Evolutionary conservation across 2,329 filamentous ascomycete genomes (phyloP).

Genomic region (Colletotrichum brevisporum): DNA sequence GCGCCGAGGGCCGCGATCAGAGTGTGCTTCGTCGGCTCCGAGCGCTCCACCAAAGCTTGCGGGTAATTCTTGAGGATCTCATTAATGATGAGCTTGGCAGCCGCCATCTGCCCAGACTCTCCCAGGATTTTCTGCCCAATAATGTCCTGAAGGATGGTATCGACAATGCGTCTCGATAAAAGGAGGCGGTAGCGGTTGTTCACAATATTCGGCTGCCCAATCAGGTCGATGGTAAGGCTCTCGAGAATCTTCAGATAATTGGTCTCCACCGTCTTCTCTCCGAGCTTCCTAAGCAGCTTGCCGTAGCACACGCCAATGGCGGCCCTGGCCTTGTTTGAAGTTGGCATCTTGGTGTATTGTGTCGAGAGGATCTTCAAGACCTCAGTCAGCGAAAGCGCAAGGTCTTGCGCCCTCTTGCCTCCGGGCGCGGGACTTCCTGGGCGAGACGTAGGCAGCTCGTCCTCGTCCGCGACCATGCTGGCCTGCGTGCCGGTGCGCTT

Average conservation of each 20-base stretch:
- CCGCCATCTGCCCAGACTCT: slow-evolving; percentile 88
- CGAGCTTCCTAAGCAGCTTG: slow-evolving; percentile 82
- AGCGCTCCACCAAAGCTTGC: slow-evolving; percentile 86
- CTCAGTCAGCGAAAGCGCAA: slow-evolving; percentile 82
- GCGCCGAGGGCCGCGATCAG: slow-evolving; percentile 85
- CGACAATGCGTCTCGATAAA: slow-evolving; percentile 86
- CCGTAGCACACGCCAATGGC: slow-evolving; percentile 91
- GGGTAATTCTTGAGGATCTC: slow-evolving; percentile 95
- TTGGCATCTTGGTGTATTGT: slow-evolving; percentile 84
- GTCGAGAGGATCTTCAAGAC: slow-evolving; percentile 83
- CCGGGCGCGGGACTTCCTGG: slow-evolving; percentile 80
- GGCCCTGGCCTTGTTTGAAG: slow-evolving; percentile 84
- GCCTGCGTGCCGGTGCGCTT: slow-evolving; percentile 74
- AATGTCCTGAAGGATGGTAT: slow-evolving; percentile 86
- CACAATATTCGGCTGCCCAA: slow-evolving; percentile 81
- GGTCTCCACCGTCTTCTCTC: slow-evolving; percentile 85
- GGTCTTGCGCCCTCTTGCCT: slow-evolving; percentile 77
- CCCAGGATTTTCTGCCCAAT: slow-evolving; percentile 86
- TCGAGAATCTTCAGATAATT: slow-evolving; percentile 87
- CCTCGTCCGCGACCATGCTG: slow-evolving; percentile 77
- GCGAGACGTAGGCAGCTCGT: slow-evolving; percentile 73
- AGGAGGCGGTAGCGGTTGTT: slow-evolving; percentile 92
- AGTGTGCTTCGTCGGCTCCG: slow-evolving; percentile 90
- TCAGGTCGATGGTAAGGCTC: slow-evolving; percentile 83
- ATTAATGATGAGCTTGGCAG: slow-evolving; percentile 86